phyloP scores from a whole-genome alignment of 768 basidiomycete genomes.

The Russula earlei region DNA sequence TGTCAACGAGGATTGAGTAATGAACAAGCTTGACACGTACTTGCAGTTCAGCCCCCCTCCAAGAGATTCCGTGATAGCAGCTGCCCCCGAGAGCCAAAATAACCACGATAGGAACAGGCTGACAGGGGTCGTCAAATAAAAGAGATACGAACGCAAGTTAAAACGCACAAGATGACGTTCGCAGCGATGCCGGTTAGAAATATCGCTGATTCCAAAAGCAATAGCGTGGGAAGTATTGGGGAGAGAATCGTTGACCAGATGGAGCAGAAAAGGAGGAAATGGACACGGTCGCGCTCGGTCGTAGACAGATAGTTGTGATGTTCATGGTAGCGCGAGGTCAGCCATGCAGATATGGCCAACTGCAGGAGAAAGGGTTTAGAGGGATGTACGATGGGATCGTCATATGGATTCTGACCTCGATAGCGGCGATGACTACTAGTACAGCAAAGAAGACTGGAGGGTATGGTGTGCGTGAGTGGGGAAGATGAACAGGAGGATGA shows the following conservation, averaged over 20 bases:
- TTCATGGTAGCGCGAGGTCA: conserved; percentile 50
- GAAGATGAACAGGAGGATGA: background rate
- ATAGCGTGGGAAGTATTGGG: conserved; percentile 11
- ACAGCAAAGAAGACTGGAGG: conserved; percentile 8
- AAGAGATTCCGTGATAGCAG: conserved; percentile 12
- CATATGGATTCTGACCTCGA: conserved; percentile 9
- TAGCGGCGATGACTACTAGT: conserved; percentile 14
- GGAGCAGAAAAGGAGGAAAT: conserved; percentile 21
- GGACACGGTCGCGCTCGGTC: conserved; percentile 42
- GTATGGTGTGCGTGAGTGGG: background rate
- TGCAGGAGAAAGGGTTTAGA: conserved; percentile 23
- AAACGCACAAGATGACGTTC: conserved; percentile 15
- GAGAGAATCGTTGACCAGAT: conserved; percentile 17
- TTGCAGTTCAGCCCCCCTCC: conserved; percentile 11
- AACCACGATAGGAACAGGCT: conserved; percentile 20
- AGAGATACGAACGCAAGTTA: background rate
- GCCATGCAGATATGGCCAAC: conserved; percentile 67
- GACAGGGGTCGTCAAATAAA: background rate
- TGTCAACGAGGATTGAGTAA: background rate
- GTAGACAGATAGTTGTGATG: conserved; percentile 41
- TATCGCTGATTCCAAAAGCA: background rate
- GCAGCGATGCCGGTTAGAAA: conserved; percentile 9
- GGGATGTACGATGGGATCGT: background rate
- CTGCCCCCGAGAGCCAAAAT: conserved; percentile 21
- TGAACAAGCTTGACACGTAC: background rate